Base-by-base conservation (phyloP, 148 eudicot species). In the Rhododendron griersonianum region DNA sequence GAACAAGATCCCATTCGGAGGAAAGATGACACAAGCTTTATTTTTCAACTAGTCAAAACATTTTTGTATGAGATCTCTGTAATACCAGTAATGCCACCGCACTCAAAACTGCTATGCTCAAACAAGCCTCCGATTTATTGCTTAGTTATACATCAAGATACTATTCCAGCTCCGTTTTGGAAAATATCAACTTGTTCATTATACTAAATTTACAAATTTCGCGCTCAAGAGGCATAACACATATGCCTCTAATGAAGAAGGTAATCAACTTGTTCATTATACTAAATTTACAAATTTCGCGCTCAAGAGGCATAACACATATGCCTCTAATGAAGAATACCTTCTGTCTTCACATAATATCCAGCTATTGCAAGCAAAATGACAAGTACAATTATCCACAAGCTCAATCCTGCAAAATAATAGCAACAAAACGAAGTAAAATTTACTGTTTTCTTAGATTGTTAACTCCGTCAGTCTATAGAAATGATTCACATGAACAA, bases 381-480 rank as follows among this genome's bases (percentile, higher is more conserved):
- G 79, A 90, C 71, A 11, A 89, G 23, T 25, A 90, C 15, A 67
- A 89, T 81, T 37, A 89, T 19, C 91, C 92, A 89, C 83, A 87
- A 44, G 88, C 84, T 90, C 85, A 65, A 28, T 78, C 90, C 92
- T 90, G 92, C 89, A 65, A 28, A 10, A 77, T 39, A 77, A 11
- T 25, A 30, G 35, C 25, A 77, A 41, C 7, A 37, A 41, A 41
- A 7, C 48, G 1, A 41, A 18, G 11, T 18, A 41, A 41, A 41
- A 30, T 73, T 5, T 33, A 25, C 25, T 25, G 11, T 67, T 25
- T 21, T n/a, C 11, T 5, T 23, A 25, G 33, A n/a, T 73, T 33
- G 18, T 39, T 73, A 73, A 73, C 77, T 28, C 18, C 13, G 41
- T 33, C 19, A 73, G 7, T 3, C 8, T 33, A 73, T 1, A 69